Evolutionary conservation across 2,329 filamentous ascomycete genomes (phyloP).

Genomic region (Aspergillus oerlinghausenensis): DNA sequence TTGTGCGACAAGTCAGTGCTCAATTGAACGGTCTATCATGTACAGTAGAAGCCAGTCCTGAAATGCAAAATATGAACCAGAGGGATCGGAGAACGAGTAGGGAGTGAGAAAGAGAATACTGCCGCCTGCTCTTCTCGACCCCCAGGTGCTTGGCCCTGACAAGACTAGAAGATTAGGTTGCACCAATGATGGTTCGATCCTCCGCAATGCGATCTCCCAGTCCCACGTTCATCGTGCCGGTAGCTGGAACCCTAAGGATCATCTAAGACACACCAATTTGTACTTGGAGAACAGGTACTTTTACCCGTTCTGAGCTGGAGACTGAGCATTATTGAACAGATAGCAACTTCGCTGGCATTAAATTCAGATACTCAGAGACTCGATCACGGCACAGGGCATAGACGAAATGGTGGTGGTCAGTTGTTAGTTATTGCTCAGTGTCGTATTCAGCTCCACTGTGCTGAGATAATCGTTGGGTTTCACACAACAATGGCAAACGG

Average conservation of each 20-base stretch:
- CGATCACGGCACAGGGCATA: background rate
- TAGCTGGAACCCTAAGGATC: no score
- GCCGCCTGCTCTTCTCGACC: background rate
- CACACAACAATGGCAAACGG: background rate
- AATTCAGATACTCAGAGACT: background rate
- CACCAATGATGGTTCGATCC: background rate
- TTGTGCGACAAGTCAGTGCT: slow-evolving; percentile 7
- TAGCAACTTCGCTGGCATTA: background rate
- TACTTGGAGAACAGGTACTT: background rate
- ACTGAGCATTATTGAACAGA: background rate
- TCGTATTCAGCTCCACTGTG: background rate
- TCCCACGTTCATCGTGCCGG: no score
- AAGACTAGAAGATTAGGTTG: background rate
- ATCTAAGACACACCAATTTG: background rate
- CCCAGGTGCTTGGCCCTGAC: background rate
- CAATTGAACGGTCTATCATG: background rate
- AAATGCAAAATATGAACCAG: background rate
- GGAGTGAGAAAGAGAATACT: background rate
- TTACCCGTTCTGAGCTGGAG: background rate
- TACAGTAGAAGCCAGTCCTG: background rate
- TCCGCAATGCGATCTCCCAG: background rate
- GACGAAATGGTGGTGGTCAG: background rate
- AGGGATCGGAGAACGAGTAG: no score
- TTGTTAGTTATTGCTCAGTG: background rate
- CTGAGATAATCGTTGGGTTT: background rate